Conservation (phyloP, 768 basidiomycete species). For the Tulasnella sp. region DNA sequence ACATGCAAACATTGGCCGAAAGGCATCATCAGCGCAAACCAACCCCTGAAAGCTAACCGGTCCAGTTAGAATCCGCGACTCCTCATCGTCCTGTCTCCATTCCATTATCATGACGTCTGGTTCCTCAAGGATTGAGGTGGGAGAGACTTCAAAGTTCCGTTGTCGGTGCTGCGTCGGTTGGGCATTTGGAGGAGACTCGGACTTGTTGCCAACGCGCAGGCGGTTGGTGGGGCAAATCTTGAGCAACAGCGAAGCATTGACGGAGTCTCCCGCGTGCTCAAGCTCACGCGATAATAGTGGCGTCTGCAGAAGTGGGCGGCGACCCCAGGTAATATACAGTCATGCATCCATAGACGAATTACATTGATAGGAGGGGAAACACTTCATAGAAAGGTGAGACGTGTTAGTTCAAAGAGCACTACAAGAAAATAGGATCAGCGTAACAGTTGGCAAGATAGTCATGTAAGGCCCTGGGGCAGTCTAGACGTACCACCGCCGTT, state of each 20-base stretch:
- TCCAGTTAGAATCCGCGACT: no score
- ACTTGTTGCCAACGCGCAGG: no score
- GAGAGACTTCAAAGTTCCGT: no score
- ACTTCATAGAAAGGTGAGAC: conserved; percentile 5
- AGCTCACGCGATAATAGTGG: neutral
- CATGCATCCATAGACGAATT: neutral
- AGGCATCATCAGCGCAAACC: no score
- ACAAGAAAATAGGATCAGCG: neutral
- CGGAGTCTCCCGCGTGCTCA: neutral
- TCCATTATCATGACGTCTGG: no score
- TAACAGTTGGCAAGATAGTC: neutral
- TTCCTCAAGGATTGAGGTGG: no score
- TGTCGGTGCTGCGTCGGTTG: no score
- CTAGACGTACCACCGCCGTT: conserved; percentile 11
- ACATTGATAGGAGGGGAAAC: neutral
- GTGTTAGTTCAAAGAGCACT: conserved; percentile 12
- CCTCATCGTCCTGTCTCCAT: no score
- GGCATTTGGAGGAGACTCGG: no score
- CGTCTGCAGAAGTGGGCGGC: neutral
- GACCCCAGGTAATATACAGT: neutral
- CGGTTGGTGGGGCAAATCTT: no score
- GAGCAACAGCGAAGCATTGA: neutral
- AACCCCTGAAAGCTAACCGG: no score
- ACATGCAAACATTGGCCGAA: no score
- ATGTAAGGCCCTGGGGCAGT: neutral